Evolutionary conservation across 176 grass and related monocot species (phyloP), one percentile per base, ranked within the genome.

Genomic region (Leersia perrieri): DNA sequence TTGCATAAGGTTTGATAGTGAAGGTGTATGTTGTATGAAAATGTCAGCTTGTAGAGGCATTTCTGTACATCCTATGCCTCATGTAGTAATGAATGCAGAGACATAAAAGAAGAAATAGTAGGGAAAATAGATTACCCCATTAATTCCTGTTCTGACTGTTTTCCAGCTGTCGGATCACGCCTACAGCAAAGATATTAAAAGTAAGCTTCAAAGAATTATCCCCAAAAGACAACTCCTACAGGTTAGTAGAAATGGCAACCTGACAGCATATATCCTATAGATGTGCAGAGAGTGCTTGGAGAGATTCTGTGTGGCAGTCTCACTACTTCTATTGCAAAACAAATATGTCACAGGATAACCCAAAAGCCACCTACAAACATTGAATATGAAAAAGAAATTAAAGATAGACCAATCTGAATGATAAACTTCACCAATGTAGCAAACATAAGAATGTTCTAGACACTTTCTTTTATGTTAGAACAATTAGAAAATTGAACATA

Each of bases 311-410:
- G 69, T 76, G 23, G 84, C 88, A 9, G 12, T 82, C 63, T 93
- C 86, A 25, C 70, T 84, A 84, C 65, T 82, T 80, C 30, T 81
- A 11, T 87, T 89, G 84, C 68, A 63, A 75, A 98, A 89, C 34
- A 98, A 84, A 83, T 95, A 95, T 65, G 86, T 91, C 25, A 95
- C 74, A 31, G 95, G 90, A 86, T 98, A 98, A 68, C 88, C 90
- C 66, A 98, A 87, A 86, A 98, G 93, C 95, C 92, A 98, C 61
- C 95, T 98, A 68, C 70, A 88, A 61, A 65, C 53, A 60, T 74
- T 58, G 11, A 78, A 70, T 15, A 30, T 3, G 16, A 71, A 66
- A 58, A 36, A 73, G 6, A 68, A 27, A 77, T 29, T 34, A 39
- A 39, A 68, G 5, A 79, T 47, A 67, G 13, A 39, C 16, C 10